phyloP scores from a whole-genome alignment of 192 early-diverging fungal genomes.

The Blastocladiella britannica region DNA sequence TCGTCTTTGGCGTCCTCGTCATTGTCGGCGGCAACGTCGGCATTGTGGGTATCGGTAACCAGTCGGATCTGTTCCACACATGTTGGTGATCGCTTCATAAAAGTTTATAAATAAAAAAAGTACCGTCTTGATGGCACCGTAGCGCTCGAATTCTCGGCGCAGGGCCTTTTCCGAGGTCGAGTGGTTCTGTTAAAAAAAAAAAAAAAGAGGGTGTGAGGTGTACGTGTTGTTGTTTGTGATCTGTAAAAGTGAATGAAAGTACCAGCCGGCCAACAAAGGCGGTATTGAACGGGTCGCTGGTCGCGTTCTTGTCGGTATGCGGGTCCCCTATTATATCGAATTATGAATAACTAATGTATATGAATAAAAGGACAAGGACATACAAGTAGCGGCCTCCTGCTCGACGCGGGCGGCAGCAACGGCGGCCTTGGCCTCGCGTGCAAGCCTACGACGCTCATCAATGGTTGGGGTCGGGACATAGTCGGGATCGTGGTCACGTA shows the following conservation, averaged over 20 bases:
- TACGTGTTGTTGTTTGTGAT: not conserved
- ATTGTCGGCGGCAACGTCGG: not conserved
- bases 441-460: too few species aligned
- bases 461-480: too few species aligned
- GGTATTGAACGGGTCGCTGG: conserved; percentile 79
- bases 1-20: conserved; percentile 45
- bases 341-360: not conserved
- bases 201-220: not conserved
- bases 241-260: conserved; percentile 1
- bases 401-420: not conserved
- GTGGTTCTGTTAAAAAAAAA: conserved; percentile 23
- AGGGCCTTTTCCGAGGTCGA: conserved; percentile 57
- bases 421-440: not conserved
- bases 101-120: conserved; percentile 3
- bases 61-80: not conserved
- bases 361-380: not conserved
- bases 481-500: conserved; percentile 38
- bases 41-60: not conserved
- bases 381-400: not conserved
- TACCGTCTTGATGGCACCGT: conserved; percentile 62
- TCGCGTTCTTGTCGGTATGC: conserved; percentile 42
- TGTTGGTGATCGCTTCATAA: conserved; percentile 1
- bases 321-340: conserved; percentile 36
- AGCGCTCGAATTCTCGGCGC: conserved; percentile 50
- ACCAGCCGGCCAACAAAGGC: conserved; percentile 69